A percentile compares a stretch with the other conserved stretches of the same genome.
phyloP scores from a whole-genome alignment of 2,329 filamentous ascomycete species.

The Fusarium incarnatum region DNA sequence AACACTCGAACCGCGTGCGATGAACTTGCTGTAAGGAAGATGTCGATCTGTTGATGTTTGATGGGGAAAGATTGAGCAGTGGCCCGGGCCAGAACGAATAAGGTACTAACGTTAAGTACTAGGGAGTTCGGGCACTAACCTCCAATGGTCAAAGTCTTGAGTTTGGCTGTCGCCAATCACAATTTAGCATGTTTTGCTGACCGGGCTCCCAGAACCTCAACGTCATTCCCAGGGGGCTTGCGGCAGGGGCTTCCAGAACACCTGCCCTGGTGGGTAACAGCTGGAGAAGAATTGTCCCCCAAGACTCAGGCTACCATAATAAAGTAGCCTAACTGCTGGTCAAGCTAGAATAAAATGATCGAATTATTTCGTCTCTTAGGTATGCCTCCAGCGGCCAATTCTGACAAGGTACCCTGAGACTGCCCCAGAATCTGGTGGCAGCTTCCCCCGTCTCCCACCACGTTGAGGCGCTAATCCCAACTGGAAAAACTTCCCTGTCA shows the following conservation, averaged over 20 bases:
- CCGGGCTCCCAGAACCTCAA: constrained; percentile 34
- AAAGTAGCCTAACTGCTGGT: too few relatives aligned
- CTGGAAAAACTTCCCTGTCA: constrained; percentile 38
- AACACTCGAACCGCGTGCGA: background rate
- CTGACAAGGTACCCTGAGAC: too few relatives aligned
- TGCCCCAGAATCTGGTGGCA: constrained; percentile 37
- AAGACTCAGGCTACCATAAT: too few relatives aligned
- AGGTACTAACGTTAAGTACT: constrained; percentile 3
- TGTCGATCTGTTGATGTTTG: constrained; percentile 6
- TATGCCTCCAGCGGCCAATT: too few relatives aligned
- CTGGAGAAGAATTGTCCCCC: too few relatives aligned
- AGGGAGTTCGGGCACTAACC: background rate
- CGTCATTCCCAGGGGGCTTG: constrained; percentile 43
- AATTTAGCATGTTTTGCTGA: constrained; percentile 36
- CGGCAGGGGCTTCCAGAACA: constrained; percentile 38
- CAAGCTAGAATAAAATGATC: too few relatives aligned
- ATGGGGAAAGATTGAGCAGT: constrained; percentile 23
- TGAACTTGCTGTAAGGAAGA: background rate
- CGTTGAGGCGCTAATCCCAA: constrained; percentile 47
- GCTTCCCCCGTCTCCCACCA: constrained; percentile 23
- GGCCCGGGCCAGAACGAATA: constrained; percentile 4
- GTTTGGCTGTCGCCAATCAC: constrained; percentile 33
- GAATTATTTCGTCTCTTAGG: too few relatives aligned
- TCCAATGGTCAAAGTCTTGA: background rate
- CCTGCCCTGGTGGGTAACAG: constrained; percentile 8